phyloP scores from a whole-genome alignment of 106 monocot genomes.

The Allium sativum region DNA sequence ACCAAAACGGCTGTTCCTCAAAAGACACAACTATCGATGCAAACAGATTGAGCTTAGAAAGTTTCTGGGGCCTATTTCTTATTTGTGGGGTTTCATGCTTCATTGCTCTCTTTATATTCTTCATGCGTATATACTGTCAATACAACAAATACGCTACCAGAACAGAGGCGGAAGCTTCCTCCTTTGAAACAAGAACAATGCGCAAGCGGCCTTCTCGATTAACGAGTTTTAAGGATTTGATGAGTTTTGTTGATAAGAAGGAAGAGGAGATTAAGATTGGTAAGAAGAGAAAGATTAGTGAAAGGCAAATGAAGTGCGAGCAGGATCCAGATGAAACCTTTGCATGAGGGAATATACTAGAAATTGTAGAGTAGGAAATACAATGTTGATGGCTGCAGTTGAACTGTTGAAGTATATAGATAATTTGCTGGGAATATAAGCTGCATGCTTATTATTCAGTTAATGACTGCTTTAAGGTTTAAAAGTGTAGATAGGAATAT shows the following conservation, averaged over 20 bases:
- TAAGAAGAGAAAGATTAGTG: slow-evolving; percentile 41
- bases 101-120: slow-evolving; percentile 54
- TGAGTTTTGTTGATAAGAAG: slow-evolving; percentile 68
- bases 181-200: neutral
- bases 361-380: no score
- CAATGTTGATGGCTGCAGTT: no score
- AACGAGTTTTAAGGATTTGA: slow-evolving; percentile 37
- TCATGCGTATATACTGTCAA: slow-evolving; percentile 45
- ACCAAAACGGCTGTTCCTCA: slow-evolving; percentile 15
- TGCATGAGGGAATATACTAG: neutral
- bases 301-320: slow-evolving; percentile 15
- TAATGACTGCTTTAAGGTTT: no score
- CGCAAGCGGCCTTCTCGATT: slow-evolving; percentile 12
- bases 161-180: neutral
- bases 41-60: slow-evolving; percentile 39
- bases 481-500: no score
- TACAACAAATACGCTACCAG: slow-evolving; percentile 25
- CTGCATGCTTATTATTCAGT: no score
- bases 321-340: neutral
- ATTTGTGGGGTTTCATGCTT: slow-evolving; percentile 58
- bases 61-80: slow-evolving; percentile 95
- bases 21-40: slow-evolving; percentile 17
- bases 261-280: slow-evolving; percentile 46
- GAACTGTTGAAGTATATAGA: no score
- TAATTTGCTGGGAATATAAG: no score